Base-by-base conservation (phyloP, 768 basidiomycete species). In the Leucocoprinus birnbaumii region DNA sequence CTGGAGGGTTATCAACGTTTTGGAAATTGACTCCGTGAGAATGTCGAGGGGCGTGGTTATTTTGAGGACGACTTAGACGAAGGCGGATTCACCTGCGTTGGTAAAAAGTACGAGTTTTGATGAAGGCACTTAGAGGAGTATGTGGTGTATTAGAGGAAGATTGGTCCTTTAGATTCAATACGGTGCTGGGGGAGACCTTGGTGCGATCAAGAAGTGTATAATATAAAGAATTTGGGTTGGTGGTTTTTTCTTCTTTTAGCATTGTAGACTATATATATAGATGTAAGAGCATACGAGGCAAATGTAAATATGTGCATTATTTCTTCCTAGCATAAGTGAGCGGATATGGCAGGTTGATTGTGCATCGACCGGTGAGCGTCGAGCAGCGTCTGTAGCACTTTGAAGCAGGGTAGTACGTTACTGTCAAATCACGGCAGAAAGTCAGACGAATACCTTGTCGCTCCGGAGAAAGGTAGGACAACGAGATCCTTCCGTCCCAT, bases 31-130 rank as follows among this genome's bases (percentile, higher is more conserved):
- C 34, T 73, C 71, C 40, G 46, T 63, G 41, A 62, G 62, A 21
- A 66, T 73, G 62, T 64, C 72, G 10, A 58, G 62, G 2, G 72
- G 72, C 0, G 56, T 56, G 7, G 68, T 73, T 2, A 64, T 69
- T 27, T 45, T 73, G 37, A 59, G 63, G 26, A 71, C 68, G 14
- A 54, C 64, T 1, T 62, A 54, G 19, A 63, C 71, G 2, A 56
- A 60, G n/a, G 14, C 27, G 9, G 53, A 54, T 40, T 54, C 53
- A 11, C 53, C 56, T 34, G 65, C 68, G 5, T 66, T 72, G 65
- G 68, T 65, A 22, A 68, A 55, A 44, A 68, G 67, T 54, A 67
- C 64, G 5, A 62, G 65, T 2, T 21, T 72, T 37, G 66, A 69
- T 42, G 64, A 54, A 64, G 53, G 38, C 68, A 71, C 51, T 48